Percentiles rank a stretch among this genome's conserved stretches.
Evolutionary conservation across 495 filamentous ascomycete genomes (phyloP).

Genomic region (Jackrogersella minutella): DNA sequence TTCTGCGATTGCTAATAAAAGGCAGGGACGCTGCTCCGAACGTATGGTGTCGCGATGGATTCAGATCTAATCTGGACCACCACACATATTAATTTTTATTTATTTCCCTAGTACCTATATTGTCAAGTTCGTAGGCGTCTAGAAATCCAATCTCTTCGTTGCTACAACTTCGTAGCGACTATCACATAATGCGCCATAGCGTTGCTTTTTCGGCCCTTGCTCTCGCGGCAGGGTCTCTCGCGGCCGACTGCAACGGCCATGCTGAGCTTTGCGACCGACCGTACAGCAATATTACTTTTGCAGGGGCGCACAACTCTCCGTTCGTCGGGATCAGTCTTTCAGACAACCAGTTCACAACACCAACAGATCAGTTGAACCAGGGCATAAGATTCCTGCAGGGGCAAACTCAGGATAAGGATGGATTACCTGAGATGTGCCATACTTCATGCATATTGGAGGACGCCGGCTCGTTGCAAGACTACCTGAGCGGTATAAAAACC

Average conservation of each 20-base stretch:
- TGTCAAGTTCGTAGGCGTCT: not conserved
- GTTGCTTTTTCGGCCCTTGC: constrained; percentile 30
- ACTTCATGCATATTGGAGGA: constrained; percentile 76
- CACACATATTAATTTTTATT: constrained; percentile 19
- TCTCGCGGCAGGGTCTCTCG: constrained; percentile 31
- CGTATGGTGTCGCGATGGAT: constrained; percentile 12
- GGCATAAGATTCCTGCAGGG: constrained; percentile 85
- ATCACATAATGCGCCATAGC: constrained; percentile 31
- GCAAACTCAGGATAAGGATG: constrained; percentile 68
- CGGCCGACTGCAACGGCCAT: constrained; percentile 73
- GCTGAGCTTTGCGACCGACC: constrained; percentile 72
- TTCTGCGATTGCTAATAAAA: constrained; percentile 24
- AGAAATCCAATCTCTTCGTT: not conserved
- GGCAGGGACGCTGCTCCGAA: constrained; percentile 6
- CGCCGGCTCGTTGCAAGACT: constrained; percentile 70
- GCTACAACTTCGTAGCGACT: not conserved
- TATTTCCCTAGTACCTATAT: constrained; percentile 15
- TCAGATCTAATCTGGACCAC: not conserved
- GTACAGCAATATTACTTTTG: constrained; percentile 81
- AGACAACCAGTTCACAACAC: constrained; percentile 72
- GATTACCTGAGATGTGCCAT: constrained; percentile 63
- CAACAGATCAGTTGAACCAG: constrained; percentile 75
- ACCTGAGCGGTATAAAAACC: constrained; percentile 65
- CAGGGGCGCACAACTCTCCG: constrained; percentile 81
- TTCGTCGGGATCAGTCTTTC: constrained; percentile 70